Percentiles rank a stretch among this genome's conserved stretches.
Evolutionary conservation across 23 red algal genomes (phyloP).

Genomic region (Gracilariopsis chorda): DNA sequence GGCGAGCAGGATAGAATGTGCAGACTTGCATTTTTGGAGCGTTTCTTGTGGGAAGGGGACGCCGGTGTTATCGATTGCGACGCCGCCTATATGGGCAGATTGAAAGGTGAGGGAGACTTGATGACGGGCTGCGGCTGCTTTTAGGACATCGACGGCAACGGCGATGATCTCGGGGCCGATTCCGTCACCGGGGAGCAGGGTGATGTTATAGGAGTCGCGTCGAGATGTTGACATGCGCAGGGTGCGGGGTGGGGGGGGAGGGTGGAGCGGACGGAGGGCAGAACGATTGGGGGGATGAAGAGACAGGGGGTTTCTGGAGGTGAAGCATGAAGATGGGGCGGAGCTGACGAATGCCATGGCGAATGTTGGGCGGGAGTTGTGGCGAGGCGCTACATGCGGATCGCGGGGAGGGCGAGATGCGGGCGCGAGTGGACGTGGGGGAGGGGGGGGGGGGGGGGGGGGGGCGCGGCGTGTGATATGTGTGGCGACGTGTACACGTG

Average conservation of each 20-base stretch:
- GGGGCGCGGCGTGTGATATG: no score
- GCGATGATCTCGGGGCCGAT: constrained; percentile 93
- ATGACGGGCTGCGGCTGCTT: constrained; percentile 42
- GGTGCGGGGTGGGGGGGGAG: not conserved
- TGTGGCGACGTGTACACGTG: no score
- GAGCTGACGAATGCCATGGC: not conserved
- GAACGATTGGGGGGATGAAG: not conserved
- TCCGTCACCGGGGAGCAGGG: constrained; percentile 89
- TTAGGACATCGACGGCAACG: constrained; percentile 75
- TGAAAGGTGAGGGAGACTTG: constrained; percentile 54
- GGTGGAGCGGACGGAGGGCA: not conserved
- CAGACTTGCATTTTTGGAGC: constrained; percentile 29
- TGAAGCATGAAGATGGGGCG: not conserved
- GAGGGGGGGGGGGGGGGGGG: not conserved
- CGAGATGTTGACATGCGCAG: not conserved
- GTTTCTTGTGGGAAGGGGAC: constrained; percentile 82
- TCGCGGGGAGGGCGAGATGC: not conserved
- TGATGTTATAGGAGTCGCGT: constrained; percentile 39
- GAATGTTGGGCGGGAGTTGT: not conserved
- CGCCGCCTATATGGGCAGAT: constrained; percentile 75
- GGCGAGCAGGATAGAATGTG: constrained; percentile 84
- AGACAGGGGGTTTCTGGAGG: not conserved
- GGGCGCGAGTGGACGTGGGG: not conserved
- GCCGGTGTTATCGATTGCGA: constrained; percentile 73
- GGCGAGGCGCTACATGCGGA: not conserved